These are phyloP conservation scores for Groenewaldozyma sp. DNA, from an alignment of 1,139 yeast species.

Conservation along the genomic window DNA sequence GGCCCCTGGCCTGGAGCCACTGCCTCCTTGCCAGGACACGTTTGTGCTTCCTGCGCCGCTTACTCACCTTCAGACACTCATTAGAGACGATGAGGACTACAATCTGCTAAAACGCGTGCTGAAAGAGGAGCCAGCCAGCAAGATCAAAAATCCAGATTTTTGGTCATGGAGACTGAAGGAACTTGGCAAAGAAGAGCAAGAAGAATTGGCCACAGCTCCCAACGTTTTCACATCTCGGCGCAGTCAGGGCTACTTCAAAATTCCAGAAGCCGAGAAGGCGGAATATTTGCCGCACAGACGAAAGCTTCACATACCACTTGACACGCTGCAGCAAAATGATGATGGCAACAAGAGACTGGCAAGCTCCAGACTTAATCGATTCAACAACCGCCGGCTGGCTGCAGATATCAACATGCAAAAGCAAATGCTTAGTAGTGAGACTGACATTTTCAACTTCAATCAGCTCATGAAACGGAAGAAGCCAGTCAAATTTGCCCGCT, in stretches of 20 bases:
- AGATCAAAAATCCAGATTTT: conserved; percentile 25
- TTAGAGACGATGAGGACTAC: conserved; percentile 73
- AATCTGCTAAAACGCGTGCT: conserved; percentile 42
- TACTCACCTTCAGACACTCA: conserved; percentile 41
- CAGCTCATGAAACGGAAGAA: conserved; percentile 81
- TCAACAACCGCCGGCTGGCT: conserved; percentile 80
- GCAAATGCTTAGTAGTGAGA: conserved; percentile 69
- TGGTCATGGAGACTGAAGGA: conserved; percentile 3
- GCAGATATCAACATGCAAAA: conserved; percentile 82
- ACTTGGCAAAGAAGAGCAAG: not conserved
- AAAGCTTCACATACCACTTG: conserved; percentile 38
- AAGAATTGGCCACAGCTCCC: conserved; percentile 1
- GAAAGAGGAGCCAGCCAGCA: conserved; percentile 21
- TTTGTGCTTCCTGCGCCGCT: conserved; percentile 31
- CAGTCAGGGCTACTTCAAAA: conserved; percentile 66
- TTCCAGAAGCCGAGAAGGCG: conserved; percentile 62
- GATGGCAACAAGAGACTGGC: conserved; percentile 29
- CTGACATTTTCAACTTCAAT: conserved; percentile 69
- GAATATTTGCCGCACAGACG: conserved; percentile 76
- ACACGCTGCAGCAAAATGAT: conserved; percentile 22
- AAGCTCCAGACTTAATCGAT: conserved; percentile 79
- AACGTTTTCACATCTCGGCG: conserved; percentile 46
- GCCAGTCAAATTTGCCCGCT: conserved; percentile 90
- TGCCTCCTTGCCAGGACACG: conserved; percentile 43
- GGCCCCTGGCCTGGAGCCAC: conserved; percentile 29